phyloP scores from a whole-genome alignment of 306 rosid genomes.

The Cucurbita moschata region DNA sequence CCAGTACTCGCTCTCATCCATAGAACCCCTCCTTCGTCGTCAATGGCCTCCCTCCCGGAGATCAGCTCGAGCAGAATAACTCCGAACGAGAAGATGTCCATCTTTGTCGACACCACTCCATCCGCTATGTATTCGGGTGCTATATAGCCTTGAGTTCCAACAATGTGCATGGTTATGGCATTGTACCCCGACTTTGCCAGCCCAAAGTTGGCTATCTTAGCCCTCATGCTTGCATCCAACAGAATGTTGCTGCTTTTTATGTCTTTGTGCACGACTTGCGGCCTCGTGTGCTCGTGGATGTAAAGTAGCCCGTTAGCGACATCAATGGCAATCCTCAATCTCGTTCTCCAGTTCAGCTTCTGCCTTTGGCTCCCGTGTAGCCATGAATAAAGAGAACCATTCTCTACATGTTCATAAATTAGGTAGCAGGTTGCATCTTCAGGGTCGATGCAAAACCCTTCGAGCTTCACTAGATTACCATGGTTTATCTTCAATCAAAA shows the following conservation, averaged over 20 bases:
- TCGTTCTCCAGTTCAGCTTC: slow-evolving; percentile 49
- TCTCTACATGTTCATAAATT: slow-evolving; percentile 69
- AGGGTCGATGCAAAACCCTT: slow-evolving; percentile 76
- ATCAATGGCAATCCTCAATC: slow-evolving; percentile 59
- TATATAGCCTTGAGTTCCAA: slow-evolving; percentile 91
- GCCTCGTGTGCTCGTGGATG: slow-evolving; percentile 95
- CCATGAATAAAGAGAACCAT: slow-evolving; percentile 72
- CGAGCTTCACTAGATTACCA: slow-evolving; percentile 86
- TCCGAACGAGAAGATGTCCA: slow-evolving; percentile 86
- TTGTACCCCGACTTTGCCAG: slow-evolving; percentile 77
- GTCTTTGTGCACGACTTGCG: slow-evolving; percentile 90
- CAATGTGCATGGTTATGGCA: slow-evolving; percentile 94
- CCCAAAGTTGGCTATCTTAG: slow-evolving; percentile 89
- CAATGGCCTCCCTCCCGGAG: slow-evolving; percentile 52
- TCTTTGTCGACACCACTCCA: slow-evolving; percentile 72
- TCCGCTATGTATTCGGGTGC: slow-evolving; percentile 80
- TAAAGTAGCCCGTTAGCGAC: slow-evolving; percentile 83
- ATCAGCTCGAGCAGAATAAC: slow-evolving; percentile 71
- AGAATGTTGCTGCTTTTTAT: slow-evolving; percentile 83
- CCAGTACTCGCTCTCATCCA: slow-evolving; percentile 28
- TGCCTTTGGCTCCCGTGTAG: slow-evolving; percentile 29
- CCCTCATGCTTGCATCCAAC: slow-evolving; percentile 64
- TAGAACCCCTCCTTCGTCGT: slow-evolving; percentile 38
- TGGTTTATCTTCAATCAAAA: slow-evolving; percentile 61
- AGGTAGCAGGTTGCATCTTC: slow-evolving; percentile 64